Evolutionary conservation across 1,284 basidiomycete genomes (phyloP).

Genomic region (Cryptococcus sp.): DNA sequence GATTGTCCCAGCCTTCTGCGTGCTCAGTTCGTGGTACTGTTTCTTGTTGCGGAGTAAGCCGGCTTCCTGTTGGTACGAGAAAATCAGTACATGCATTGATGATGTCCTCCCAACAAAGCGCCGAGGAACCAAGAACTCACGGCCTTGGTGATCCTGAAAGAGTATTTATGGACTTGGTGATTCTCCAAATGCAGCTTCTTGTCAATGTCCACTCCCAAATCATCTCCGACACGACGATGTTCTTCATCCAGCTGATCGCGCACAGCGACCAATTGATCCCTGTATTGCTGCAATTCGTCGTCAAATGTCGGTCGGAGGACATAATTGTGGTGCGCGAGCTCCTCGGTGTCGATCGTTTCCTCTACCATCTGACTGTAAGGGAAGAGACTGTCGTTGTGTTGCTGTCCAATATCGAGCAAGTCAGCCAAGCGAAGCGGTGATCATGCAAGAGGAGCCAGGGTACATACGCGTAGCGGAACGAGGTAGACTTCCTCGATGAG

Average conservation of each 20-base stretch:
- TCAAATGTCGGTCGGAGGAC: conserved; percentile 74
- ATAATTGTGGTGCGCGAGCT: conserved; percentile 80
- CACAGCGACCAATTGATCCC: conserved; percentile 67
- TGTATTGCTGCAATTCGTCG: conserved; percentile 68
- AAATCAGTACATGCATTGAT: background rate
- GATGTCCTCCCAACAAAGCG: background rate
- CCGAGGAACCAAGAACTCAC: conserved; percentile 55
- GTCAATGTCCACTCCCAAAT: conserved; percentile 82
- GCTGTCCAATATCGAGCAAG: conserved; percentile 53
- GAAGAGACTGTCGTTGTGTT: conserved; percentile 63
- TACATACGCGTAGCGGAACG: conserved; percentile 61
- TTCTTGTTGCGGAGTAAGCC: conserved; percentile 69
- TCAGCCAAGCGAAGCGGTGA: no score
- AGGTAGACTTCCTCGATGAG: conserved; percentile 72
- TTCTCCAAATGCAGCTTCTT: conserved; percentile 98
- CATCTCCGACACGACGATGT: conserved; percentile 70
- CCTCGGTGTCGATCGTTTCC: conserved; percentile 87
- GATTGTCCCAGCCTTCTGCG: conserved; percentile 83
- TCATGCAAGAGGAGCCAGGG: background rate
- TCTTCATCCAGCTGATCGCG: conserved; percentile 83
- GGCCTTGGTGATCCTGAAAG: conserved; percentile 87
- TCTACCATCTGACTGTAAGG: conserved; percentile 95
- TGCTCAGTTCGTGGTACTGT: conserved; percentile 81
- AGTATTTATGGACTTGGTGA: conserved; percentile 86
- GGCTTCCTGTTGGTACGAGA: conserved; percentile 68